phyloP scores from a whole-genome alignment of 2,329 filamentous ascomycete genomes.

The Stachybotrys elegans region DNA sequence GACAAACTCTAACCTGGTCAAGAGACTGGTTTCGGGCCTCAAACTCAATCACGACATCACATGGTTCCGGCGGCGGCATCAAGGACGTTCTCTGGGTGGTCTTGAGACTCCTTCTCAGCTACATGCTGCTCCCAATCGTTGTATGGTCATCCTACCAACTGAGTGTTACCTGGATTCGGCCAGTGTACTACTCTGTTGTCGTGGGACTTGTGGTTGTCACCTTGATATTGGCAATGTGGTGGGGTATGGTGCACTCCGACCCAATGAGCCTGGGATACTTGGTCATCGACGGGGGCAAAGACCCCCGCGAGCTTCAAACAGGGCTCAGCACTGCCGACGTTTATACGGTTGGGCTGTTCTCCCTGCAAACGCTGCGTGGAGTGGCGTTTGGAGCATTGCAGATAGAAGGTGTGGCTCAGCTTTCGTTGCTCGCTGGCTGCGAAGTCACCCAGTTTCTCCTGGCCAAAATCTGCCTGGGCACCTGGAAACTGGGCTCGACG shows the following conservation, averaged over 20 bases:
- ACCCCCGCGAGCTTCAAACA: slow-evolving; percentile 49
- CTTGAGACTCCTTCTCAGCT: slow-evolving; percentile 69
- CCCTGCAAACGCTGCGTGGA: slow-evolving; percentile 59
- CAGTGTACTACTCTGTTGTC: slow-evolving; percentile 28
- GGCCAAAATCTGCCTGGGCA: not conserved
- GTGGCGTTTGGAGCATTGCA: slow-evolving; percentile 66
- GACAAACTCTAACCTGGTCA: slow-evolving; percentile 29
- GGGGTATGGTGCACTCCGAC: slow-evolving; percentile 19
- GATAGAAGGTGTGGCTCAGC: slow-evolving; percentile 49
- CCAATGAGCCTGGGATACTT: slow-evolving; percentile 22
- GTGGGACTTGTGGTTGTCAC: slow-evolving; percentile 13
- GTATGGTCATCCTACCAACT: slow-evolving; percentile 71
- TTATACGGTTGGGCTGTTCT: slow-evolving; percentile 59
- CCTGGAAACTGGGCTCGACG: not conserved
- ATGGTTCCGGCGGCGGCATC: not conserved
- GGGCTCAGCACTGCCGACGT: slow-evolving; percentile 45
- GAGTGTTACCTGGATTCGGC: slow-evolving; percentile 9
- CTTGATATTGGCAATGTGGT: slow-evolving; percentile 19
- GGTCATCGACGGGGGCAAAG: slow-evolving; percentile 52
- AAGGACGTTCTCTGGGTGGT: slow-evolving; percentile 35
- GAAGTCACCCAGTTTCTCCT: slow-evolving; percentile 40
- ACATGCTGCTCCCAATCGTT: slow-evolving; percentile 67
- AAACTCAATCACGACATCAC: not conserved
- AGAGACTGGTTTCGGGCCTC: slow-evolving; percentile 39
- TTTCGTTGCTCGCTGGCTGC: slow-evolving; percentile 63